Conservation (phyloP, 257 asterid species). For the Fraxinus excelsior region DNA sequence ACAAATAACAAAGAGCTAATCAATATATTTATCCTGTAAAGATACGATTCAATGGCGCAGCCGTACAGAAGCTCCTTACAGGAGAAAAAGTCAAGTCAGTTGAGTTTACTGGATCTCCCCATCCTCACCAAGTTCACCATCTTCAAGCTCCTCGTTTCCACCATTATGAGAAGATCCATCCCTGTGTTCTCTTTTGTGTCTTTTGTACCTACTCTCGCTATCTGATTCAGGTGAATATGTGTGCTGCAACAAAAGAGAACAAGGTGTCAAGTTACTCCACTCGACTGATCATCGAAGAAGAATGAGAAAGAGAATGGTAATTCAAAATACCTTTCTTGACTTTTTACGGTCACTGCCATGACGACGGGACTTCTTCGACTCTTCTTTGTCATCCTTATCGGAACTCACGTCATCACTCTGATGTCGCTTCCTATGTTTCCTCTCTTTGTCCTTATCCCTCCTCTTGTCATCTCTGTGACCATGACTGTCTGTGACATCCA, state of each 20-base stretch:
- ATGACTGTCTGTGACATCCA: conserved; percentile 52
- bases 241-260: conserved; percentile 53
- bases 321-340: conserved; percentile 74
- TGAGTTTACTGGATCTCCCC: conserved; percentile 76
- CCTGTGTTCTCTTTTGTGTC: conserved; percentile 65
- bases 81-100: background rate
- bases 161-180: conserved; percentile 68
- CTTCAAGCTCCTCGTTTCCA: conserved; percentile 91
- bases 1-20: background rate
- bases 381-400: conserved; percentile 89
- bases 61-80: background rate
- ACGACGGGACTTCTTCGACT: conserved; percentile 69
- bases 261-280: conserved; percentile 10
- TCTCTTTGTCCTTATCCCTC: conserved; percentile 82
- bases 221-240: conserved; percentile 91
- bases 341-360: conserved; percentile 93
- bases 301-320: background rate
- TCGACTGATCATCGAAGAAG: background rate
- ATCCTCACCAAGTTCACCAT: conserved; percentile 98
- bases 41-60: background rate
- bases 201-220: conserved; percentile 77
- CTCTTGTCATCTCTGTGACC: conserved; percentile 73
- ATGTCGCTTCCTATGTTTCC: conserved; percentile 88
- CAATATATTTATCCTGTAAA: background rate
- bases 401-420: conserved; percentile 80